Conservation (phyloP, 768 basidiomycete genomes). For the Tricholoma saponaceum region DNA sequence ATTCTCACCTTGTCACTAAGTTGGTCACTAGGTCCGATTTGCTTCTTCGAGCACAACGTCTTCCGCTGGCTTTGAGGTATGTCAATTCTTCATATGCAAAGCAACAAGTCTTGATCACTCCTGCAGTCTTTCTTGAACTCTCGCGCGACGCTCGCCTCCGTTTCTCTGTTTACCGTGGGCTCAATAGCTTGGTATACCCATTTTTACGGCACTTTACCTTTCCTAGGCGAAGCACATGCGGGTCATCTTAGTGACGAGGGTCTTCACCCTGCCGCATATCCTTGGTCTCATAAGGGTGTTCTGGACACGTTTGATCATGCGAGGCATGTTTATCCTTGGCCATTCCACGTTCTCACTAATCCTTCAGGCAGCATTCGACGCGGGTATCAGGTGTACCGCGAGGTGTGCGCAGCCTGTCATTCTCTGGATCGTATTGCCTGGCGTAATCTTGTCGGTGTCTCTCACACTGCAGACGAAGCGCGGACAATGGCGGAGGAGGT, state of each 20-base stretch:
- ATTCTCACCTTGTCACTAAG: slow-evolving; percentile 17
- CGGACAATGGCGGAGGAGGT: slow-evolving; percentile 93
- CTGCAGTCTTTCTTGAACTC: slow-evolving; percentile 63
- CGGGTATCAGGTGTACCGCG: slow-evolving; percentile 96
- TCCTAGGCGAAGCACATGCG: slow-evolving; percentile 89
- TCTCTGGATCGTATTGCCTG: slow-evolving; percentile 99
- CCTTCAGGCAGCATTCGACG: slow-evolving; percentile 72
- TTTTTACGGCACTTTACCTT: slow-evolving; percentile 85
- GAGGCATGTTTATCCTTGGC: slow-evolving; percentile 54
- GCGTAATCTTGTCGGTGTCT: slow-evolving; percentile 98
- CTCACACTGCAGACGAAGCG: slow-evolving; percentile 89
- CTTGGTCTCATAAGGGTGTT: slow-evolving; percentile 87
- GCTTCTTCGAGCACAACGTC: slow-evolving; percentile 60
- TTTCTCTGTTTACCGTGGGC: slow-evolving; percentile 75
- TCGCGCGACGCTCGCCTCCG: slow-evolving; percentile 69
- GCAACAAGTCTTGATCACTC: neutral
- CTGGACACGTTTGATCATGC: slow-evolving; percentile 96
- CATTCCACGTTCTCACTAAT: slow-evolving; percentile 4
- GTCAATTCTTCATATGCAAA: slow-evolving; percentile 4
- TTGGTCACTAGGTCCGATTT: slow-evolving; percentile 56
- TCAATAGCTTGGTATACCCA: slow-evolving; percentile 97
- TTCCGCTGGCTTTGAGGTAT: slow-evolving; percentile 62
- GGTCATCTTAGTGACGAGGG: slow-evolving; percentile 92
- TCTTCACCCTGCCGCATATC: slow-evolving; percentile 80
- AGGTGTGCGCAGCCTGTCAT: slow-evolving; percentile 98